Conservation (phyloP, 768 basidiomycete genomes). For the Leccinum obscurum region DNA sequence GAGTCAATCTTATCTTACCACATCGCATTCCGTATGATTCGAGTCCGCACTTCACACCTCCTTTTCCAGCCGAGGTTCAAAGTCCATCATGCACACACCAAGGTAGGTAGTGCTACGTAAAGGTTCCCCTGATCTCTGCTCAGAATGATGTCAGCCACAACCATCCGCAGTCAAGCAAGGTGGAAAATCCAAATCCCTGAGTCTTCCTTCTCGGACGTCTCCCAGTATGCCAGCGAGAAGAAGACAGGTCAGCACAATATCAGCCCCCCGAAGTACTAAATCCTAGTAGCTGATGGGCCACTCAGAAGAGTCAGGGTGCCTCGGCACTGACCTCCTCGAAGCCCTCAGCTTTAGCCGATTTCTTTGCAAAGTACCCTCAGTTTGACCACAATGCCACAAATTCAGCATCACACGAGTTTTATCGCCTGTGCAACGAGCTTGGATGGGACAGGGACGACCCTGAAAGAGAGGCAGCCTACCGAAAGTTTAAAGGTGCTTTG, state of each 20-base stretch:
- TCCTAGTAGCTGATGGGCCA: background rate
- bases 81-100: background rate
- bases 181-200: background rate
- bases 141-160: conserved; percentile 7
- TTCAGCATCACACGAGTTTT: conserved; percentile 12
- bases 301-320: background rate
- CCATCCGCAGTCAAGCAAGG: background rate
- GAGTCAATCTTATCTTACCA: background rate
- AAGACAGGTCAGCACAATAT: background rate
- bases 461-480: background rate
- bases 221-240: background rate
- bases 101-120: background rate
- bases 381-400: conserved; percentile 1
- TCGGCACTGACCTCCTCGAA: background rate
- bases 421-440: conserved; percentile 12
- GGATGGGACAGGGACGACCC: conserved; percentile 7
- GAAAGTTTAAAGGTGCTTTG: conserved; percentile 3
- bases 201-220: background rate
- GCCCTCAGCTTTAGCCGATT: background rate
- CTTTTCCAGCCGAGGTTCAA: background rate
- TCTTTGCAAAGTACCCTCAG: background rate
- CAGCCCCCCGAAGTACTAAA: background rate
- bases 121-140: background rate
- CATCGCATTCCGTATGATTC: background rate
- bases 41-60: background rate